Conservation (phyloP, 768 basidiomycete species). For the Hericium rajendrae region DNA sequence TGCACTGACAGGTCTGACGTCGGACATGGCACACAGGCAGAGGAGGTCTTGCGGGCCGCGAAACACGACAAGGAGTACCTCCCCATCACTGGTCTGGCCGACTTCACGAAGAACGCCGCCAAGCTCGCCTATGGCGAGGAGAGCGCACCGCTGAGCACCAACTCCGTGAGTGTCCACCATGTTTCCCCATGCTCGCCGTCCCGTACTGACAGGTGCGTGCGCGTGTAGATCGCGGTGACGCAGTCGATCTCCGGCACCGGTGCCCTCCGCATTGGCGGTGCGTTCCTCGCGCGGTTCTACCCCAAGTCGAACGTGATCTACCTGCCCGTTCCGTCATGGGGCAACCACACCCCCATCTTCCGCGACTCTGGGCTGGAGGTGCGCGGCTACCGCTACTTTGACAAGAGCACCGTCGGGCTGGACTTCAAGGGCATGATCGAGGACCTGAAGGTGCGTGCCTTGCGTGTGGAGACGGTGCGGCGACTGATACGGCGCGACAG, state of each 20-base stretch:
- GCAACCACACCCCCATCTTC: conserved; percentile 91
- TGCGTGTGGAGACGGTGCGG: not conserved
- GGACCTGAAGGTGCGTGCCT: conserved; percentile 59
- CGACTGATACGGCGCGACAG: not conserved
- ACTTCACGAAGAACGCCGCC: conserved; percentile 79
- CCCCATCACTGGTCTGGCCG: conserved; percentile 83
- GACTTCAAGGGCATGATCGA: conserved; percentile 87
- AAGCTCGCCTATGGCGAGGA: conserved; percentile 88
- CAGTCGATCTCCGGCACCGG: conserved; percentile 98
- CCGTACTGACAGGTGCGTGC: conserved; percentile 2
- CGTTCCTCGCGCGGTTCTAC: conserved; percentile 85
- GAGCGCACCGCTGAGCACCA: conserved; percentile 59
- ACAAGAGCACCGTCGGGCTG: conserved; percentile 84
- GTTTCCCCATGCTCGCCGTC: not conserved
- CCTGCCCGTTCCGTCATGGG: conserved; percentile 92
- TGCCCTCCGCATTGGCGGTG: conserved; percentile 89
- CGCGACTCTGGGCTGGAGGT: conserved; percentile 93
- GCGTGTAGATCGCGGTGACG: conserved; percentile 62
- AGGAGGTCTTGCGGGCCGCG: conserved; percentile 55
- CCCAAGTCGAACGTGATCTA: conserved; percentile 83
- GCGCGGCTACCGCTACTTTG: conserved; percentile 86
- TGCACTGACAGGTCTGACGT: too few relatives aligned
- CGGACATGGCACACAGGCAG: conserved; percentile 42
- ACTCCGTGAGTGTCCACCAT: conserved; percentile 44
- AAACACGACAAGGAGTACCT: conserved; percentile 91